A percentile compares a stretch with the other conserved stretches of the same genome.
These are phyloP conservation scores for Globisporangium spinosum DNA, from an alignment of 352 stramenopile species.

Conservation along the genomic window DNA sequence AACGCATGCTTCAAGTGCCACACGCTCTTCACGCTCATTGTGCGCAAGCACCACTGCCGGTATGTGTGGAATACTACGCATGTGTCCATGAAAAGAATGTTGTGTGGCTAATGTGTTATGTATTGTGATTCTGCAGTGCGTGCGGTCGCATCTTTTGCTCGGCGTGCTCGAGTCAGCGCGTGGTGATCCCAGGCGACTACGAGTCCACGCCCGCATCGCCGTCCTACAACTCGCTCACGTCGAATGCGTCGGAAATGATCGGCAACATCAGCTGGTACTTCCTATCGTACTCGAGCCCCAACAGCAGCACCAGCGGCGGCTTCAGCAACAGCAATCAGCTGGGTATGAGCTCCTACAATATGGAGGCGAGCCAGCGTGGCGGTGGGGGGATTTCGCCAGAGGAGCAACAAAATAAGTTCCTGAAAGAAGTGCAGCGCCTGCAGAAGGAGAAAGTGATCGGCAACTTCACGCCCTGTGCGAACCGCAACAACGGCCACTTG, in stretches of 20 bases:
- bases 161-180: conserved; percentile 72
- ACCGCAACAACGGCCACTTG: conserved; percentile 22
- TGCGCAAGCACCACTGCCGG: conserved; percentile 83
- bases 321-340: conserved; percentile 1
- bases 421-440: conserved; percentile 70
- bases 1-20: conserved; percentile 87
- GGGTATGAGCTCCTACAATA: conserved; percentile 15
- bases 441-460: conserved; percentile 59
- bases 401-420: conserved; percentile 53
- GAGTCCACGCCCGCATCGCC: conserved; percentile 67
- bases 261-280: conserved; percentile 85
- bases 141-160: conserved; percentile 84
- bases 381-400: conserved; percentile 25
- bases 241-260: conserved; percentile 74
- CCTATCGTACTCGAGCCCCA: conserved; percentile 50
- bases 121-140: conserved; percentile 26
- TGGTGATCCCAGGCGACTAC: conserved; percentile 79
- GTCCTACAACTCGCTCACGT: conserved; percentile 57
- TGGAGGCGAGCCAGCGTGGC: conserved; percentile 28
- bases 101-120: neutral
- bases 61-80: conserved; percentile 10
- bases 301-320: conserved; percentile 5
- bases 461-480: conserved; percentile 69
- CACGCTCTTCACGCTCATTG: conserved; percentile 69
- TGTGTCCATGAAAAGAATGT: neutral